phyloP scores from a whole-genome alignment of 2,329 filamentous ascomycete genomes.

The Arthrinium phaeospermum region DNA sequence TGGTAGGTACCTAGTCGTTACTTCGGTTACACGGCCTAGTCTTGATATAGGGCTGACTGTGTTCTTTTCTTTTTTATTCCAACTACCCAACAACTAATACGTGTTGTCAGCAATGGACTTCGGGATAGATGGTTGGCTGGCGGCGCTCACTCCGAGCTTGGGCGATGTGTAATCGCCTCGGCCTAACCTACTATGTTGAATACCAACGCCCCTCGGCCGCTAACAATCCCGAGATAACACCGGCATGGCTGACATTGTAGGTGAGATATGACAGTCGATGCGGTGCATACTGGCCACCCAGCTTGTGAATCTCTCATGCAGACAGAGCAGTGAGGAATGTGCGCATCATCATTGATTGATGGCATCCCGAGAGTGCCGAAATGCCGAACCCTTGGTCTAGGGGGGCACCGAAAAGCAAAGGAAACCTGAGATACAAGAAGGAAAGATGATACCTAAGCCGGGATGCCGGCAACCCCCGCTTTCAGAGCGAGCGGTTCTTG shows the following conservation, averaged over 20 bases:
- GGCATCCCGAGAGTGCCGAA: not conserved
- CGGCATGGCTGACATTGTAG: not conserved
- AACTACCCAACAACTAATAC: not conserved
- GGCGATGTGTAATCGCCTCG: not conserved
- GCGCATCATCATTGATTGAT: not conserved
- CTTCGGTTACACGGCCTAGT: not conserved
- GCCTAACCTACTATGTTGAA: not conserved
- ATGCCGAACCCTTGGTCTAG: not conserved
- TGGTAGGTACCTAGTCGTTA: not conserved
- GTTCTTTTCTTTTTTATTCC: not conserved
- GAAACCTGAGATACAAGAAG: not conserved
- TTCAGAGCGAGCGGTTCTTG: not conserved
- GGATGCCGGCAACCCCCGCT: not conserved
- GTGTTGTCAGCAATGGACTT: not conserved
- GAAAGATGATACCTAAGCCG: not conserved
- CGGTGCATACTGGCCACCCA: not conserved
- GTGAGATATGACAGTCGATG: not conserved
- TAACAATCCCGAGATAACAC: not conserved
- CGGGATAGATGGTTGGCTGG: not conserved
- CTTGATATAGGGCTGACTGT: not conserved
- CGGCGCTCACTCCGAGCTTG: not conserved
- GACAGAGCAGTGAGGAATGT: not conserved
- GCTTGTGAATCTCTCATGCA: not conserved
- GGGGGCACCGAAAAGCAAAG: not conserved
- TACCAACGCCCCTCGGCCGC: not conserved